Base-by-base conservation (phyloP, 2,329 filamentous ascomycete genomes). In the Aschersonia sp. region DNA sequence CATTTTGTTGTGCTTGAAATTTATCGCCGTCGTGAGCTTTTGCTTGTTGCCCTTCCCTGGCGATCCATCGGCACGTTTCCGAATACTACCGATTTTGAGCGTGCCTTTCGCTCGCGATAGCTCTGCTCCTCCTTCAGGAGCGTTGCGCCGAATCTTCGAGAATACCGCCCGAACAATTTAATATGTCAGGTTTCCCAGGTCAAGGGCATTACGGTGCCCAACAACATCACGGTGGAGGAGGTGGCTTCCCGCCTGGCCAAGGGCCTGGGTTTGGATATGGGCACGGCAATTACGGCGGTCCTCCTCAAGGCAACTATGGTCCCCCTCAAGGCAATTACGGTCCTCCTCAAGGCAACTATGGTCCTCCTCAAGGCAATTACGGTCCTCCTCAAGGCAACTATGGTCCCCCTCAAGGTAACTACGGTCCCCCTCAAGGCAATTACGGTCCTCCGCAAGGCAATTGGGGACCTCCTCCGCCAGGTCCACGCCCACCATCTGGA, bases 151-250 rank as follows among this genome's bases (percentile, higher is more conserved):
- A 20, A 20, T 20, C 20, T 20, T 20, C 20, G 20, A 20, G 20
- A 20, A 20, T 20, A 20, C 20, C 20, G 20, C 1, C 20, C 20
- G 20, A 20, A 20, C 20, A 20, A 20, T 20, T 20, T 20, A 20
- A 20, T 20, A 67, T 67, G 65, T 67, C 65, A 43, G 62, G 64
- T 53, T 68, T 64, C 56, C 65, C 66, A 32, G 66, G 65, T 47
- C 65, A 67, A 55, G 64, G 68, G 52, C 58, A 66, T 43, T 56
- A 68, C 54, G 65, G 65, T 51, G 52, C 58, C 35, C 53, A 56
- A 45, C 52, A 59, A 42, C 57, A 63, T 52, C 60, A 61, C 45
- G 57, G 58, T 40, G 52, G 58, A 47, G 56, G 57, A 31, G 59
- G 57, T 31, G 55, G 56, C 29, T 54, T 54, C 38, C 42, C 51